Percentiles rank a stretch among this genome's conserved stretches.
Evolutionary conservation across 768 basidiomycete genomes (phyloP).

Genomic region (Dioszegia aurantiaca): DNA sequence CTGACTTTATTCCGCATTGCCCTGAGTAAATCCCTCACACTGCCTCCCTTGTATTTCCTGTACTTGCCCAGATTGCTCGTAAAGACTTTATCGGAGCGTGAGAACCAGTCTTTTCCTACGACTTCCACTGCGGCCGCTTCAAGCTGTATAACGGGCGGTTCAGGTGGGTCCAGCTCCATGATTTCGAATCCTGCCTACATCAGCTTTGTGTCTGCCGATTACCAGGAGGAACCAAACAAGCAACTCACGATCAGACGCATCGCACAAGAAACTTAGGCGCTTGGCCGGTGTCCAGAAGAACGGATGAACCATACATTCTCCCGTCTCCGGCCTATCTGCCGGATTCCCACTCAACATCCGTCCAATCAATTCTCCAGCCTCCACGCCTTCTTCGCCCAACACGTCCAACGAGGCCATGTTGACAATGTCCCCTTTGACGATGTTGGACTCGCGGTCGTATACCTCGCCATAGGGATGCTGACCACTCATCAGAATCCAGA

Average conservation of each 20-base stretch:
- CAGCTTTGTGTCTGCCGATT: background rate
- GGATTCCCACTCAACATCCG: conserved; percentile 78
- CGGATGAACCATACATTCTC: conserved; percentile 81
- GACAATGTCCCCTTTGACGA: conserved; percentile 72
- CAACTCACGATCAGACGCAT: conserved; percentile 76
- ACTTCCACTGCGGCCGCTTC: conserved; percentile 69
- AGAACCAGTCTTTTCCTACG: conserved; percentile 79
- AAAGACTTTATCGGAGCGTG: conserved; percentile 79
- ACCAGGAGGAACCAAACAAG: background rate
- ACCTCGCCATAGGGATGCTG: conserved; percentile 90
- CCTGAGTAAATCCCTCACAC: conserved; percentile 85
- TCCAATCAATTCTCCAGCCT: conserved; percentile 75
- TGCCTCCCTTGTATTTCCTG: conserved; percentile 88
- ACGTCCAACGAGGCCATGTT: conserved; percentile 67
- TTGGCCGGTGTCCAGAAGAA: conserved; percentile 93
- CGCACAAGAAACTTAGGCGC: conserved; percentile 88
- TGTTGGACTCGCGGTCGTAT: conserved; percentile 91
- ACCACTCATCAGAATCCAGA: conserved; percentile 84
- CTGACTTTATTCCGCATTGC: conserved; percentile 92
- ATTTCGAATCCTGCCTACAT: conserved; percentile 68
- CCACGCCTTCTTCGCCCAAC: conserved; percentile 90
- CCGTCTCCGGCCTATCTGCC: conserved; percentile 75
- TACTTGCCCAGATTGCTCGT: conserved; percentile 95
- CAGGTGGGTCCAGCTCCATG: conserved; percentile 88
- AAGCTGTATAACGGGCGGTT: conserved; percentile 68